These are phyloP conservation scores for Pistacia atlantica DNA, from an alignment of 345 rosid genomes.

Conservation along the genomic window DNA sequence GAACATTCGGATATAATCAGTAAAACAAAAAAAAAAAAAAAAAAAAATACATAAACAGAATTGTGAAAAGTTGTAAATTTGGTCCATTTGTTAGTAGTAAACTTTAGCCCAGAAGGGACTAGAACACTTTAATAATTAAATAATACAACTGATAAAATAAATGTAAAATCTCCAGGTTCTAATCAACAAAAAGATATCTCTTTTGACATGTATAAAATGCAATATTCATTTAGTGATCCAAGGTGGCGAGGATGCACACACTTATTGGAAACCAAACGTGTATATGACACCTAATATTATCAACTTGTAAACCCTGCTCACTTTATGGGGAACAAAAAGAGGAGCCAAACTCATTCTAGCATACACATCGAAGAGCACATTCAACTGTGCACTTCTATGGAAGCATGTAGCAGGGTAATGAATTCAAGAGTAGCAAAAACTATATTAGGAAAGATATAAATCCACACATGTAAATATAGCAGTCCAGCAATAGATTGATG, in stretches of 20 bases:
- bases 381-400: background rate
- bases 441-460: background rate
- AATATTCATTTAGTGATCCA: background rate
- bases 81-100: background rate
- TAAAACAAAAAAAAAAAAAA: too few species aligned
- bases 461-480: background rate
- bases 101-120: background rate
- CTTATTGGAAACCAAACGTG: background rate
- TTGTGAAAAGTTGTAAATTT: background rate
- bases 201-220: background rate
- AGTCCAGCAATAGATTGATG: background rate
- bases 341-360: background rate
- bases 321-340: background rate
- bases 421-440: slow-evolving; percentile 4
- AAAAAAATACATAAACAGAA: background rate
- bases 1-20: background rate
- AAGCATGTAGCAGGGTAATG: slow-evolving; percentile 7
- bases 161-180: background rate
- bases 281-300: background rate
- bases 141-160: background rate
- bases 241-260: background rate
- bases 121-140: background rate
- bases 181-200: background rate
- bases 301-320: background rate
- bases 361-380: background rate